Evolutionary conservation across 148 eudicot genomes (phyloP).

Genomic region (Vaccinium corymbosum): DNA sequence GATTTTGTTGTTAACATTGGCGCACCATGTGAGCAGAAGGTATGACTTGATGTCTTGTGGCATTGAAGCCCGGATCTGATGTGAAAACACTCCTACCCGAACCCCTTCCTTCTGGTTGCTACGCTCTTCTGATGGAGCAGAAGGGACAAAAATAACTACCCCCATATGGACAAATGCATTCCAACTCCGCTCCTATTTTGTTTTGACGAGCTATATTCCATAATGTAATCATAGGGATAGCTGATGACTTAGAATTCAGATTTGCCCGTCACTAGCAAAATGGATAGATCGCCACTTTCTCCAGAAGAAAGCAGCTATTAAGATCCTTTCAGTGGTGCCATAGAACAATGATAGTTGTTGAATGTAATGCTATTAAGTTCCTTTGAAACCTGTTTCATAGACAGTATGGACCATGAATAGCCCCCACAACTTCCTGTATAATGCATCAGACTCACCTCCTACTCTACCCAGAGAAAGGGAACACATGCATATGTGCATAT

Average conservation of each 20-base stretch:
- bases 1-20: not conserved
- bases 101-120: not conserved
- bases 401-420: not conserved
- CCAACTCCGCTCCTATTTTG: not conserved
- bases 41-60: not conserved
- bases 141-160: not conserved
- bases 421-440: not conserved
- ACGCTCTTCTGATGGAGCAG: not conserved
- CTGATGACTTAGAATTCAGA: not conserved
- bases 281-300: not conserved
- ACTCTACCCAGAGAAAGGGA: too few species aligned
- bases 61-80: not conserved
- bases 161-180: not conserved
- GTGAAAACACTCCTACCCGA: too few species aligned
- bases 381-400: not conserved
- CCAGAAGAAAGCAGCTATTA: not conserved
- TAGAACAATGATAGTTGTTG: not conserved
- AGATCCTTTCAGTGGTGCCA: not conserved
- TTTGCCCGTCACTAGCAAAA: not conserved
- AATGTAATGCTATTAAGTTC: not conserved
- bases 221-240: not conserved
- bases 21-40: not conserved
- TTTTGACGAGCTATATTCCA: not conserved
- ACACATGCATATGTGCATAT: not conserved
- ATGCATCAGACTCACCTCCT: not conserved